Percentiles rank a stretch among this genome's conserved stretches.
These are phyloP conservation scores for Podospora fimiseda DNA, from an alignment of 495 filamentous ascomycete genomes.

Conservation along the genomic window DNA sequence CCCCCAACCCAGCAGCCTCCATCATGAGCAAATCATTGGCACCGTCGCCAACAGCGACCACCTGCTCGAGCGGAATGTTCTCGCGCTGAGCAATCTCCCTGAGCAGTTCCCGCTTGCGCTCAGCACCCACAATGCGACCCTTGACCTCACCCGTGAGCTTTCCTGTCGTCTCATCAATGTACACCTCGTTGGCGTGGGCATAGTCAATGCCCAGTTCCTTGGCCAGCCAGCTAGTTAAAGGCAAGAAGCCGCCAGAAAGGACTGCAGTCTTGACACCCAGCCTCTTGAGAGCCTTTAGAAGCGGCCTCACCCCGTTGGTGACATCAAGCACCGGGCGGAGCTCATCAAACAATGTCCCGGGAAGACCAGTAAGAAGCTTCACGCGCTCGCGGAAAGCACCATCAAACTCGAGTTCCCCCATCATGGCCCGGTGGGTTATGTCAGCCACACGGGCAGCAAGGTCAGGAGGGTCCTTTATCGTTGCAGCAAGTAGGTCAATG, in stretches of 20 bases:
- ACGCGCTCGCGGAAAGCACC: constrained; percentile 72
- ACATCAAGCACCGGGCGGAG: constrained; percentile 68
- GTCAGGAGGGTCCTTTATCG: constrained; percentile 54
- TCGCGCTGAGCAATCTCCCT: constrained; percentile 70
- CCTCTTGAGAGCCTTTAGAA: constrained; percentile 63
- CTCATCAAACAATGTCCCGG: constrained; percentile 72
- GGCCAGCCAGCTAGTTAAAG: constrained; percentile 80
- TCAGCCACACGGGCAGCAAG: constrained; percentile 51
- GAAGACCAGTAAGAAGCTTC: constrained; percentile 70
- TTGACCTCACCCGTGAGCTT: constrained; percentile 76
- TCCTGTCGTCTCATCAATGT: constrained; percentile 52
- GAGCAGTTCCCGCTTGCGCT: constrained; percentile 71
- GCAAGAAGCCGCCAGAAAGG: constrained; percentile 84
- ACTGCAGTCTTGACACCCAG: constrained; percentile 83
- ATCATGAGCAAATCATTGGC: constrained; percentile 96
- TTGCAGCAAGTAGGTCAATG: constrained; percentile 85
- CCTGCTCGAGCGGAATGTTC: constrained; percentile 63
- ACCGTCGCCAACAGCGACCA: constrained; percentile 84
- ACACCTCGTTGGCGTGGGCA: constrained; percentile 79
- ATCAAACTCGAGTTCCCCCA: constrained; percentile 93
- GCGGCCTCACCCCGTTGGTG: constrained; percentile 69
- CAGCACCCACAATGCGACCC: constrained; percentile 73
- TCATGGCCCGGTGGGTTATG: constrained; percentile 91
- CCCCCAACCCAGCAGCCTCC: constrained; percentile 74
- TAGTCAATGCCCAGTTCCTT: constrained; percentile 75